phyloP scores from a whole-genome alignment of 495 filamentous ascomycete species.

The Staphylotrichum longicolle region DNA sequence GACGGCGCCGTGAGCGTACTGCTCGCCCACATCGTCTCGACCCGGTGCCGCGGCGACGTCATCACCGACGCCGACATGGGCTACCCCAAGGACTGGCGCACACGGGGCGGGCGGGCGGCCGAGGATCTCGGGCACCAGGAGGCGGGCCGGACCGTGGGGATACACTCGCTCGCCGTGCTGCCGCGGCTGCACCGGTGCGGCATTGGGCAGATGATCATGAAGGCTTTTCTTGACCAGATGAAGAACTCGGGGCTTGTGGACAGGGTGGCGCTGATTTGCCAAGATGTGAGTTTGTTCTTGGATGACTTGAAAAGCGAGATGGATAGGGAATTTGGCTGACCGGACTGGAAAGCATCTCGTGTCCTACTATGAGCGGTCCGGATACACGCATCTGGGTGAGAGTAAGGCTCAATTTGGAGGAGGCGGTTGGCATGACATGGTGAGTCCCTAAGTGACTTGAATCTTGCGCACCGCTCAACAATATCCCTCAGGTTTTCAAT shows the following conservation, averaged over 20 bases:
- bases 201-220: slow-evolving; percentile 72
- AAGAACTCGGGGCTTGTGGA: slow-evolving; percentile 63
- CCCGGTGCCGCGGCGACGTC: slow-evolving; percentile 55
- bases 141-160: slow-evolving; percentile 65
- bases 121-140: slow-evolving; percentile 60
- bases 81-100: slow-evolving; percentile 63
- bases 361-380: slow-evolving; percentile 71
- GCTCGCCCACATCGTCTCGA: slow-evolving; percentile 79
- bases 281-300: slow-evolving; percentile 50
- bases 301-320: too few relatives aligned
- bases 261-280: slow-evolving; percentile 73
- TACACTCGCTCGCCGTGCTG: slow-evolving; percentile 80
- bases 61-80: slow-evolving; percentile 80
- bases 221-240: slow-evolving; percentile 68
- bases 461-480: too few relatives aligned
- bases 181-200: slow-evolving; percentile 71
- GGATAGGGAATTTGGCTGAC: background rate
- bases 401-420: slow-evolving; percentile 68
- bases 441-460: slow-evolving; percentile 25
- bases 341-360: slow-evolving; percentile 51
- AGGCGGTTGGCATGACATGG: slow-evolving; percentile 78
- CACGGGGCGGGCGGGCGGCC: slow-evolving; percentile 30
- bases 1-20: slow-evolving; percentile 58
- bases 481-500: slow-evolving; percentile 9
- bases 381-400: slow-evolving; percentile 65